phyloP scores from a whole-genome alignment of 2,329 filamentous ascomycete genomes.

The Exophiala xenobiotica region DNA sequence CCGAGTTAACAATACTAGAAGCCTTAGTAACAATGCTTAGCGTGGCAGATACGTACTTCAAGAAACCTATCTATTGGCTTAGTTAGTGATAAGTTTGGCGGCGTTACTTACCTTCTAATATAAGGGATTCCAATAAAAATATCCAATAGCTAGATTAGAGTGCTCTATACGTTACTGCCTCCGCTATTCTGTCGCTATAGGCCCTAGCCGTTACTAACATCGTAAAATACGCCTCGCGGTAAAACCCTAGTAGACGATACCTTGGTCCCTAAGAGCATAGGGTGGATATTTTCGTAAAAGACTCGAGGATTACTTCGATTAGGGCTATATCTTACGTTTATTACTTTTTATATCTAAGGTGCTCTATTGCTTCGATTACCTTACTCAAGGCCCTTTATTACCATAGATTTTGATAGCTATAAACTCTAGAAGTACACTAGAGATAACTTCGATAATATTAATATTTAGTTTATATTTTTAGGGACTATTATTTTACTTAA shows the following conservation, averaged over 20 bases:
- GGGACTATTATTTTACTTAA: too few species aligned
- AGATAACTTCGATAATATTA: too few species aligned
- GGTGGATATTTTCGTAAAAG: conserved; percentile 54
- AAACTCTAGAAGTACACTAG: too few species aligned
- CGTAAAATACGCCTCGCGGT: conserved; percentile 53
- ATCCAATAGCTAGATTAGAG: conserved; percentile 54
- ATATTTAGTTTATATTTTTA: too few species aligned
- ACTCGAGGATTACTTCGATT: conserved; percentile 45
- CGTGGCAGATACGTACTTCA: conserved; percentile 1
- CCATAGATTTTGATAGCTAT: too few species aligned
- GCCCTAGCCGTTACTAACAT: conserved; percentile 48
- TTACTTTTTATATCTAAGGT: too few species aligned
- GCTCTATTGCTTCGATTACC: too few species aligned
- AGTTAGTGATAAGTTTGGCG: background rate
- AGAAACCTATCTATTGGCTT: background rate
- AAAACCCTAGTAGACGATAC: conserved; percentile 53
- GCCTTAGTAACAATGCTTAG: background rate
- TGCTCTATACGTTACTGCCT: conserved; percentile 56
- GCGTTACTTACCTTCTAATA: background rate
- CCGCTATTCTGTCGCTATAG: conserved; percentile 52
- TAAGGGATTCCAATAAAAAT: conserved; percentile 48
- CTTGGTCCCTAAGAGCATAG: conserved; percentile 53
- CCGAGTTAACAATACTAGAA: background rate
- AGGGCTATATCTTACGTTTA: too few species aligned
- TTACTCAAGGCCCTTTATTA: too few species aligned